phyloP scores from a whole-genome alignment of 805 yeast genomes.

The Saccharomycopsis sp. region DNA sequence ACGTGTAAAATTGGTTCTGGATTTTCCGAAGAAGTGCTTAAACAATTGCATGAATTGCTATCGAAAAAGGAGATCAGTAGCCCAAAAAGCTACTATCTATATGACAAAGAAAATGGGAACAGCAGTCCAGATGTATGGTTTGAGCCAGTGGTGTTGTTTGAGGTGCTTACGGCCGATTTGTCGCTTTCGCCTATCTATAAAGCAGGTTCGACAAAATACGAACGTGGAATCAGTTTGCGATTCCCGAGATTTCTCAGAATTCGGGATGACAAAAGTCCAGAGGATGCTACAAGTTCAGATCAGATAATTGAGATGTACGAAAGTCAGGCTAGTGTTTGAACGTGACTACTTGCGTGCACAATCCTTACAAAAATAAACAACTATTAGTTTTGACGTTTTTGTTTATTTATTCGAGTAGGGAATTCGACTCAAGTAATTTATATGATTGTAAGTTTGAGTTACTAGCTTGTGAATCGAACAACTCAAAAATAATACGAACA shows the following conservation, averaged over 20 bases:
- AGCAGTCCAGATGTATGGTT: slow-evolving; percentile 93
- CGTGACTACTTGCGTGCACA: too few species aligned
- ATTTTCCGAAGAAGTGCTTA: slow-evolving; percentile 78
- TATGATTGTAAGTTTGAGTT: too few species aligned
- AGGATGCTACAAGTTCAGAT: slow-evolving; percentile 80
- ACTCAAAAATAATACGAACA: too few species aligned
- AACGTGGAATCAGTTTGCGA: slow-evolving; percentile 79
- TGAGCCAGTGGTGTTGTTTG: slow-evolving; percentile 79
- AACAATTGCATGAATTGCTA: slow-evolving; percentile 49
- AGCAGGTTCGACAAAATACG: slow-evolving; percentile 67
- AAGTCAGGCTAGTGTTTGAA: slow-evolving; percentile 48
- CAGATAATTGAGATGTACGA: slow-evolving; percentile 81
- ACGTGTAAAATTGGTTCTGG: slow-evolving; percentile 98
- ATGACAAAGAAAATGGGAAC: slow-evolving; percentile 50
- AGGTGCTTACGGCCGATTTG: slow-evolving; percentile 85
- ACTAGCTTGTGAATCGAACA: too few species aligned
- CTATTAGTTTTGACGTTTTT: too few species aligned
- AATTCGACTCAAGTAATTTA: too few species aligned
- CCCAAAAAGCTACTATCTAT: slow-evolving; percentile 65
- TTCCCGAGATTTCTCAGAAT: slow-evolving; percentile 82
- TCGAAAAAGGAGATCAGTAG: slow-evolving; percentile 56
- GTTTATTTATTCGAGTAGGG: too few species aligned
- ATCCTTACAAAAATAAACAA: too few species aligned
- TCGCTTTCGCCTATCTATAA: slow-evolving; percentile 85
- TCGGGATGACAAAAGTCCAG: slow-evolving; percentile 79